Base-by-base conservation (phyloP, 345 rosid species). In the Euphorbia tirucalli region DNA sequence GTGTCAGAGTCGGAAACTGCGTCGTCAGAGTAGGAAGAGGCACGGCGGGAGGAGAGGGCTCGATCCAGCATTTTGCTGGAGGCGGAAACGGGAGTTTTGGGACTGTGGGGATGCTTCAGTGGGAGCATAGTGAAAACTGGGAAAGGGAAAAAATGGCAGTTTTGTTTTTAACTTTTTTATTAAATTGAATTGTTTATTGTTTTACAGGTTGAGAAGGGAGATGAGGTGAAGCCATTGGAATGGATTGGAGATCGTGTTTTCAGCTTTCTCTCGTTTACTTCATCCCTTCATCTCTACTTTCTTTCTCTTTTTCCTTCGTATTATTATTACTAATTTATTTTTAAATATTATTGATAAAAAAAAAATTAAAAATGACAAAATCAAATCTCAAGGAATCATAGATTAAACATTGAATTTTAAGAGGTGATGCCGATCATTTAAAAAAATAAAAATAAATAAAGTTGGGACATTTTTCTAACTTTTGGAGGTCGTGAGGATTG, bases 61-160 rank as follows among this genome's bases (percentile, higher is more conserved):
- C 82, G 74, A 9, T 79, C 82, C 3, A 79, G 76, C 82, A 79
- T 79, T 54, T 35, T 74, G 22, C 65, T 6, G 56, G 79, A 7
- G 73, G 71, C 25, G 24, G 68, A 6, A 50, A 48, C 21, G 25
- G 78, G 27, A 10, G 50, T 44, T 41, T 54, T 55, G 58, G 75
- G 62, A 35, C 71, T 65, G 44, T 28, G 77, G 11, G 65, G 63
- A 11, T 27, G 68, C 69, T 71, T 62, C 6, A 22, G 35, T 7
- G 69, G 1, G 37, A 43, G 73, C 70, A 69, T 75, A 52, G 32
- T 25, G 50, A 41, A 13, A 24, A 4, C 7, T 32, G 2, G 32
- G 46, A 16, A 44, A 25, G 10, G 56, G 4, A 25, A 14, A 39
- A 13, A 2, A 7, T 2, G 2, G 24, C 10, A 2, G 18, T 19